These are phyloP conservation scores for Chytriomyces sp. DNA, from an alignment of 192 early-diverging fungal species.

Conservation along the genomic window DNA sequence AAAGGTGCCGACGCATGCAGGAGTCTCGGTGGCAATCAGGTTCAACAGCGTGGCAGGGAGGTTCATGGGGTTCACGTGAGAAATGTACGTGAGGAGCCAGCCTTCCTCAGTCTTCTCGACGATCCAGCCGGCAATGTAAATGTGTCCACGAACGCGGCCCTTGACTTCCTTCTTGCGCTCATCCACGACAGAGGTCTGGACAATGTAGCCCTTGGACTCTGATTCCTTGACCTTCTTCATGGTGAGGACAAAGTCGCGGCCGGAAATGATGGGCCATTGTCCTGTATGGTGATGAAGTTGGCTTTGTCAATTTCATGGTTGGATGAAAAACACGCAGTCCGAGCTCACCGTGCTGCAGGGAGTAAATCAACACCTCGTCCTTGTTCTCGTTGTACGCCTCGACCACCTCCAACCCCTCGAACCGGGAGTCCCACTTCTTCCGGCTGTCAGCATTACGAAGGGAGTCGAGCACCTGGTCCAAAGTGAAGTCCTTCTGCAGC, in stretches of 20 bases:
- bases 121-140: conserved; percentile 22
- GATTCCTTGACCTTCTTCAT: conserved; percentile 5
- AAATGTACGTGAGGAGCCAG: conserved; percentile 17
- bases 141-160: conserved; percentile 7
- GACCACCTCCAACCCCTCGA: conserved; percentile 7
- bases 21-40: conserved; percentile 23
- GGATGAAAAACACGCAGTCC: too few species aligned
- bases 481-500: not conserved
- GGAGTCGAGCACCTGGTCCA: conserved; percentile 15
- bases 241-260: conserved; percentile 2
- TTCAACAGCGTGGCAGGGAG: not conserved
- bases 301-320: too few species aligned
- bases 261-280: conserved; percentile 24
- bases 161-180: not conserved
- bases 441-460: not conserved
- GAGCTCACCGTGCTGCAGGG: conserved; percentile 12
- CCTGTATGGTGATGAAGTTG: too few species aligned
- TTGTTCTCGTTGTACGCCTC: not conserved
- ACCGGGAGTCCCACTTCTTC: conserved; percentile 19
- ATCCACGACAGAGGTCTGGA: conserved; percentile 12
- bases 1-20: conserved; percentile 14
- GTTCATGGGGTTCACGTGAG: conserved; percentile 8
- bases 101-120: conserved; percentile 5
- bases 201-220: not conserved
- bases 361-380: not conserved